These are phyloP conservation scores for Coemansia sp. DNA, from an alignment of 192 early-diverging fungal genomes.

Conservation along the genomic window DNA sequence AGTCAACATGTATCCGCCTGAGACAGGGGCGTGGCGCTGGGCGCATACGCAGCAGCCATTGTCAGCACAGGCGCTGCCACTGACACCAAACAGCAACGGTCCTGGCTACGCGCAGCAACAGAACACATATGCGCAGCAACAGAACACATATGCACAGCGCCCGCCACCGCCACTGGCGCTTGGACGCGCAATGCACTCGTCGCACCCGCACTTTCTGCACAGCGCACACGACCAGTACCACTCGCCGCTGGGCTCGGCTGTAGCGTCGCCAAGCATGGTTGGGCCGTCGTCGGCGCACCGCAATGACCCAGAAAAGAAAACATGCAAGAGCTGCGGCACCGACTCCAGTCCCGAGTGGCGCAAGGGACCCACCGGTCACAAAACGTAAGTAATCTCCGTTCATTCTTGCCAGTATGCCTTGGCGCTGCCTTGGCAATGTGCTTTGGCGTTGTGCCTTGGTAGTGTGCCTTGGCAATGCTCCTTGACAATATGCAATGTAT, in stretches of 20 bases:
- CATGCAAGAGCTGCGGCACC: slow-evolving; percentile 54
- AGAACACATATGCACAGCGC: slow-evolving; percentile 7
- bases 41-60: slow-evolving; percentile 11
- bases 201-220: slow-evolving; percentile 23
- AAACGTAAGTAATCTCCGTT: slow-evolving; percentile 50
- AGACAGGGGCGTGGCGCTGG: slow-evolving; percentile 40
- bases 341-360: slow-evolving; percentile 59
- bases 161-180: slow-evolving; percentile 23
- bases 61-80: slow-evolving; percentile 18
- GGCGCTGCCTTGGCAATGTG: not conserved
- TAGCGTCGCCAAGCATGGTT: slow-evolving; percentile 33
- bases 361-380: slow-evolving; percentile 56
- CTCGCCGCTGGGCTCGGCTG: slow-evolving; percentile 31
- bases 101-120: slow-evolving; percentile 7
- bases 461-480: not conserved
- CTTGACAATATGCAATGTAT: not conserved
- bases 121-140: not conserved
- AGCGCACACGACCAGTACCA: slow-evolving; percentile 39
- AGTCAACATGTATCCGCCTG: slow-evolving; percentile 49
- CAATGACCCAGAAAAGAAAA: slow-evolving; percentile 42
- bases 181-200: slow-evolving; percentile 16
- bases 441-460: not conserved
- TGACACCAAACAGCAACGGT: slow-evolving; percentile 8
- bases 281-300: slow-evolving; percentile 21
- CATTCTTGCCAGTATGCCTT: not conserved